phyloP scores from a whole-genome alignment of 192 early-diverging fungal species.

The Dimargaris cristalligena region DNA sequence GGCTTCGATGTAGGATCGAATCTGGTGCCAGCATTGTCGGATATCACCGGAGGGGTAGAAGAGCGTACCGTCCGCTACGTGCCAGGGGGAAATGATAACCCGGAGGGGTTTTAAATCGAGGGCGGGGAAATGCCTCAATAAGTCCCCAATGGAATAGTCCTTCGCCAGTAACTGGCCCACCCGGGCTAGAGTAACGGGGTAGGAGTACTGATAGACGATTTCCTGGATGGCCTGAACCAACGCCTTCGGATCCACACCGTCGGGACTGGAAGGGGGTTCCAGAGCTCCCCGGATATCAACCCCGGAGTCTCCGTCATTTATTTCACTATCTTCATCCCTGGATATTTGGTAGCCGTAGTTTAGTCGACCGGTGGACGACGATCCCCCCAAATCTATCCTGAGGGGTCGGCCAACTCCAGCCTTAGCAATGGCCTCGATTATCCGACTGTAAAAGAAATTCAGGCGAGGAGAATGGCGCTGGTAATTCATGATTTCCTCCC shows the following conservation, averaged over 20 bases:
- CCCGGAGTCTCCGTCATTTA: too few species aligned
- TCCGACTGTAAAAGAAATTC: neutral
- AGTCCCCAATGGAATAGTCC: neutral
- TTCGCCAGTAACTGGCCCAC: neutral
- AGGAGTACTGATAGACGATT: neutral
- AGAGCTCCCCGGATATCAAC: neutral
- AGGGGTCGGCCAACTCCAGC: too few species aligned
- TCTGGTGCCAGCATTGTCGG: slow-evolving; percentile 2
- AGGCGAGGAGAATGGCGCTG: too few species aligned
- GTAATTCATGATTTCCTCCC: neutral
- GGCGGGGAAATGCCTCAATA: neutral
- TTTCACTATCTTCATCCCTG: too few species aligned
- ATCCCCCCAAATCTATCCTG: too few species aligned
- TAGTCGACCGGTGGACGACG: neutral
- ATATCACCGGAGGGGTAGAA: slow-evolving; percentile 1
- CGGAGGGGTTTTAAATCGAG: slow-evolving; percentile 5
- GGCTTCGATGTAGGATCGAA: too few species aligned
- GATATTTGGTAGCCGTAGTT: too few species aligned
- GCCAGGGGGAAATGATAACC: neutral
- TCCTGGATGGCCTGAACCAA: neutral
- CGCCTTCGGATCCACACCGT: neutral
- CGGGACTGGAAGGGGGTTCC: neutral
- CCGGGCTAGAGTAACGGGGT: neutral
- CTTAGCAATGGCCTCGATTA: neutral
- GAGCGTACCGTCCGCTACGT: neutral